Evolutionary conservation across 768 basidiomycete species (phyloP).

Genomic region (Leccinum boreale): DNA sequence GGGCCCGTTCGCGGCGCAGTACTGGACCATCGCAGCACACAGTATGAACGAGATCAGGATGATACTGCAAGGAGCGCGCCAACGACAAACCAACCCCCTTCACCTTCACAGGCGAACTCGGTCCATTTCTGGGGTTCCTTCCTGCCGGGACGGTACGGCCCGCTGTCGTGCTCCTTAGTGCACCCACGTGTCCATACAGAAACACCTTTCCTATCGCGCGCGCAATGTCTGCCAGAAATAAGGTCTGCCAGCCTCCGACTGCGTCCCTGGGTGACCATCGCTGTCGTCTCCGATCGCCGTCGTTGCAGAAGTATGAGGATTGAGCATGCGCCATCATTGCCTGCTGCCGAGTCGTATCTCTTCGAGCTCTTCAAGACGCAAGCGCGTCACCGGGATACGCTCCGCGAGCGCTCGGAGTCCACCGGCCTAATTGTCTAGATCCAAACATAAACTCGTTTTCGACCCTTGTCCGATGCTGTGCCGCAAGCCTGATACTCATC

Average conservation of each 20-base stretch:
- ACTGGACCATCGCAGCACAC: conserved; percentile 13
- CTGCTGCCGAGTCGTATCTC: conserved; percentile 16
- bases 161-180: not conserved
- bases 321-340: not conserved
- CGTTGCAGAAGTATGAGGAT: not conserved
- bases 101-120: conserved; percentile 1
- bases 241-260: not conserved
- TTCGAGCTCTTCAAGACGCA: conserved; percentile 28
- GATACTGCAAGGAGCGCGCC: conserved; percentile 20
- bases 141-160: not conserved
- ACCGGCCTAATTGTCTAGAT: conserved; percentile 1
- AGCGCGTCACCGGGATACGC: conserved; percentile 19
- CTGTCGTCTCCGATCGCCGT: not conserved
- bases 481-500: not conserved
- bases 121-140: not conserved
- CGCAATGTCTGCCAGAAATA: conserved; percentile 7
- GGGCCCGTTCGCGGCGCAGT: too few relatives aligned
- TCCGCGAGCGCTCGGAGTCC: conserved; percentile 17
- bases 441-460: not conserved
- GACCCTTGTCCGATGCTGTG: not conserved
- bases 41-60: conserved; percentile 27
- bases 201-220: conserved; percentile 23
- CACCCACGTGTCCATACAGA: conserved; percentile 11
- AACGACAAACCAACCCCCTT: conserved; percentile 5
- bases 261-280: not conserved